A percentile compares a stretch with the other conserved stretches of the same genome.
Evolutionary conservation across 2,329 filamentous ascomycete genomes (phyloP).

Genomic region (Xylariaceae sp.): DNA sequence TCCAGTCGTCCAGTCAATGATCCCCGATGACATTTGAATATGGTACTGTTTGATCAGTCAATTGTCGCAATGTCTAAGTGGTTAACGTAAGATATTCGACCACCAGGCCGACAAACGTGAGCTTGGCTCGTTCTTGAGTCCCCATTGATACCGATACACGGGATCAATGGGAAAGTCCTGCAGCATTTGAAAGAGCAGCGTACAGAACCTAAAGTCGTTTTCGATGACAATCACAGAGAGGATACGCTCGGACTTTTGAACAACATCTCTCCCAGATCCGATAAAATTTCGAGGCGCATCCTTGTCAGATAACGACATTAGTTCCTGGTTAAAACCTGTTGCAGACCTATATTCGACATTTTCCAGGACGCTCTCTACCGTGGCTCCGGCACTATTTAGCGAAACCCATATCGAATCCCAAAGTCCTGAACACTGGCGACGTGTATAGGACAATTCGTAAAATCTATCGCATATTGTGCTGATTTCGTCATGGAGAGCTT

Average conservation of each 20-base stretch:
- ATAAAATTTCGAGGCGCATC: not conserved
- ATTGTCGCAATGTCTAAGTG: no score
- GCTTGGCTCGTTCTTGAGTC: no score
- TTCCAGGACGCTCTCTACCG: not conserved
- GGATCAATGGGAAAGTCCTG: not conserved
- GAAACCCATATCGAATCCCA: not conserved
- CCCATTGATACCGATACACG: not conserved
- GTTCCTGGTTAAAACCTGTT: not conserved
- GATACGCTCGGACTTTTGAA: not conserved
- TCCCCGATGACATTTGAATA: no score
- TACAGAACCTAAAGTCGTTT: not conserved
- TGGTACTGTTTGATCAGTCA: no score
- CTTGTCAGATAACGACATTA: not conserved
- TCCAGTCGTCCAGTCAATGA: no score
- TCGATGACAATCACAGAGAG: not conserved
- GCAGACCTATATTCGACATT: not conserved
- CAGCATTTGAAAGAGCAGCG: not conserved
- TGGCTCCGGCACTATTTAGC: not conserved
- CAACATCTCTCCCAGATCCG: not conserved
- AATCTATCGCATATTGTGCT: not conserved
- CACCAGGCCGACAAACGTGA: no score
- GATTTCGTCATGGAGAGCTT: not conserved
- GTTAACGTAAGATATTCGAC: no score
- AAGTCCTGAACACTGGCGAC: not conserved
- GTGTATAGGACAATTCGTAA: not conserved